Conservation (phyloP, 768 basidiomycete genomes). For the Pulveroboletus sp. region DNA sequence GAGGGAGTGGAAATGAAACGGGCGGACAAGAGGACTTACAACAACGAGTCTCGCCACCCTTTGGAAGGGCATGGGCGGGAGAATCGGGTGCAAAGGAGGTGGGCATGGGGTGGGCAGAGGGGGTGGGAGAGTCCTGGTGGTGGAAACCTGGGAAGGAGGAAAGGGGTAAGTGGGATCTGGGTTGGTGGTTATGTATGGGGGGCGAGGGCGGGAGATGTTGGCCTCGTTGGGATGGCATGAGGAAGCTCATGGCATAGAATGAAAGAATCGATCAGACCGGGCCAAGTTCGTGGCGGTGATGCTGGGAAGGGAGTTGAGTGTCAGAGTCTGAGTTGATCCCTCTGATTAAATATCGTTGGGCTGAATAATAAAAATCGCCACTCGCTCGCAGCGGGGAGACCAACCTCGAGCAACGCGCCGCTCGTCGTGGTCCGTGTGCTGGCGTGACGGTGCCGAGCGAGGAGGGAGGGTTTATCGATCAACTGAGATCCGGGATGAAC, state of each 20-base stretch:
- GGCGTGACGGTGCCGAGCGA: constrained; percentile 26
- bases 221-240: constrained; percentile 36
- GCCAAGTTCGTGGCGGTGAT: not conserved
- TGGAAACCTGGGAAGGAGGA: constrained; percentile 36
- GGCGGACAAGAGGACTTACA: constrained; percentile 46
- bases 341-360: constrained; percentile 8
- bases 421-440: constrained; percentile 4
- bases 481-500: constrained; percentile 28
- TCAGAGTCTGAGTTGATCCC: constrained; percentile 22
- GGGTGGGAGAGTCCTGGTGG: constrained; percentile 30
- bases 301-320: constrained; percentile 4
- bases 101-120: constrained; percentile 27
- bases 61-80: constrained; percentile 40
- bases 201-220: constrained; percentile 25
- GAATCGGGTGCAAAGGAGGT: constrained; percentile 36
- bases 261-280: constrained; percentile 15
- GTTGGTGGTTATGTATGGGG: constrained; percentile 31
- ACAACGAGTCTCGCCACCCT: constrained; percentile 71
- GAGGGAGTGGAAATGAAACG: constrained; percentile 12
- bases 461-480: constrained; percentile 23
- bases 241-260: constrained; percentile 33
- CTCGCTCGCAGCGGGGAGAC: not conserved
- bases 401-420: not conserved
- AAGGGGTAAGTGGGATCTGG: constrained; percentile 37
- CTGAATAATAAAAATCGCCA: constrained; percentile 5